Evolutionary conservation across 768 basidiomycete genomes (phyloP), one percentile per base, ranked within the genome.

Genomic region (Tulasnella sp.): DNA sequence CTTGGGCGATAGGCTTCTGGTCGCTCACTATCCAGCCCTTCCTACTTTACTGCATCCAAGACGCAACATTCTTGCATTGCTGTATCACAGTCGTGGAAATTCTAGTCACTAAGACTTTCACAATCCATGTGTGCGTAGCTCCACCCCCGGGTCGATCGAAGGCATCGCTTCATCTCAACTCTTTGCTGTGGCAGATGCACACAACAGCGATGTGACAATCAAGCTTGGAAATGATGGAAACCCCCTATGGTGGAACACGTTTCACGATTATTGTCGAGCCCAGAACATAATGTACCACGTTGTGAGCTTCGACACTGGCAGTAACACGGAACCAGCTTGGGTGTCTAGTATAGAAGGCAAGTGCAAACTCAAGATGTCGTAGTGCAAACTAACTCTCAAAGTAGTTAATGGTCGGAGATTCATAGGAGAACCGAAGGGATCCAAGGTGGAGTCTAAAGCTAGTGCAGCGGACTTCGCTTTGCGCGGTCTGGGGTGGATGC

Each of bases 361-460:
- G 64, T 34, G 4, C 28, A 69, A 69, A 5, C 3, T 16, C 64
- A 5, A 34, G 6, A 18, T 69, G 14, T 14, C 18, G 31, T 5
- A 37, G 31, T 69, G 64, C 64, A 69, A 34, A 37, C 64, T 69
- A 69, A 69, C 20, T 34, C 31, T 69, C 14, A 11, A 14, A 37
- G 18, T 37, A 69, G 64, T 69, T 18, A 20, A 37, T 69, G 64
- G 64, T 31, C 64, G 12, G 18, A 69, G 64, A 37, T 69, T 69
- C 16, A 31, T 69, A 69, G 64, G 64, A 14, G 64, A 28, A 12
- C 64, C 64, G 18, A 69, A 69, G 14, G n/a, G n/a, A 28, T 69
- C 64, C 3, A 69, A 69, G 64, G 64, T 69, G 64, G 64, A 69
- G 64, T 69, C 64, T 31, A 69, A 69, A 37, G 64, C 64, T 14